phyloP scores from a whole-genome alignment of 805 yeast species.

The Saturnispora galanensis region DNA sequence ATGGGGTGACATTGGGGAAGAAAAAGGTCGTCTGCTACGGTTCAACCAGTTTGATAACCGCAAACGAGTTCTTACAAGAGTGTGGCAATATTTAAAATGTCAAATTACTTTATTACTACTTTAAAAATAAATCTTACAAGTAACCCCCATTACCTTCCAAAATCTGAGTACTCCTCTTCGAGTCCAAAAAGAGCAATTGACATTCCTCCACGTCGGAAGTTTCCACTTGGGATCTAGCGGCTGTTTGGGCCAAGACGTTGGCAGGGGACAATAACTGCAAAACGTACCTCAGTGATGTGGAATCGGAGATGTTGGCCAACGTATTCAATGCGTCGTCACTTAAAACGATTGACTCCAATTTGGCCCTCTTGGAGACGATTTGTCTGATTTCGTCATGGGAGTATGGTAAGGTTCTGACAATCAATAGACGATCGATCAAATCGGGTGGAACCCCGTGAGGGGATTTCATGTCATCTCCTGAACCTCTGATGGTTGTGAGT shows the following conservation, averaged over 20 bases:
- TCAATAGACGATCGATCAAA: constrained; percentile 85
- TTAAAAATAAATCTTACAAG: constrained; percentile 11
- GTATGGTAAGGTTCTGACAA: constrained; percentile 78
- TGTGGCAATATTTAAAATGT: constrained; percentile 38
- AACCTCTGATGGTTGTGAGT: constrained; percentile 85
- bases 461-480: constrained; percentile 61
- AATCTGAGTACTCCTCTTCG: constrained; percentile 80
- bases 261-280: constrained; percentile 86
- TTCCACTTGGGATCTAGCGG: constrained; percentile 52
- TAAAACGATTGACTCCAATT: constrained; percentile 87
- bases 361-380: constrained; percentile 81
- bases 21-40: constrained; percentile 70
- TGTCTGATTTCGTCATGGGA: constrained; percentile 75
- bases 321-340: constrained; percentile 74
- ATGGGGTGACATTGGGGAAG: constrained; percentile 13
- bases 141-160: constrained; percentile 44
- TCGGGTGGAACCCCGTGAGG: constrained; percentile 98
- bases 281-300: constrained; percentile 87
- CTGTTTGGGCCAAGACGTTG: constrained; percentile 65
- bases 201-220: constrained; percentile 88
- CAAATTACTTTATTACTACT: neutral
- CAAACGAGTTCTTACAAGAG: constrained; percentile 59
- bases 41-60: constrained; percentile 66
- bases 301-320: constrained; percentile 81
- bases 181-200: constrained; percentile 78